Percentiles rank a stretch among this genome's conserved stretches.
phyloP scores from a whole-genome alignment of 441 rosid genomes.

The Adansonia rubrostipa region DNA sequence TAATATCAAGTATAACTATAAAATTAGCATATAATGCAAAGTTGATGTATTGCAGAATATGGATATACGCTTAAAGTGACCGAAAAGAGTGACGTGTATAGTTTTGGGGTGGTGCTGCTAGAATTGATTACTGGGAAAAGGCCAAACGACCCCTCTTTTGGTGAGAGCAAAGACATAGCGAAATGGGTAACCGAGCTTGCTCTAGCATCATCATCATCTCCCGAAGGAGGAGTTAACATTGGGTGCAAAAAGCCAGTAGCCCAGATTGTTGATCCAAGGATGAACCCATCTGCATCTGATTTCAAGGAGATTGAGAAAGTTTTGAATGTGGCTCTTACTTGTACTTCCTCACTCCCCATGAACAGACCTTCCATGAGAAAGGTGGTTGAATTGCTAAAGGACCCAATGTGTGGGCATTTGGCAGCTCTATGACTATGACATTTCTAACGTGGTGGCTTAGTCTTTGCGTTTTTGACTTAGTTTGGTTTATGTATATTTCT shows the following conservation, averaged over 20 bases:
- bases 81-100: conserved; percentile 79
- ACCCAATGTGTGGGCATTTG: not conserved
- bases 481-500: not conserved
- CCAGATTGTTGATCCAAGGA: conserved; percentile 51
- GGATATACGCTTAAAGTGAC: conserved; percentile 62
- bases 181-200: conserved; percentile 48
- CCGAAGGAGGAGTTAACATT: conserved; percentile 10
- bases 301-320: conserved; percentile 59
- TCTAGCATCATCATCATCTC: conserved; percentile 33
- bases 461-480: not conserved
- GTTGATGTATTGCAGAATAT: conserved; percentile 44
- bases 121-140: conserved; percentile 65
- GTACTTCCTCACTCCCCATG: conserved; percentile 54
- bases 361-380: conserved; percentile 71
- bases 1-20: too few species aligned
- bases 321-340: conserved; percentile 56
- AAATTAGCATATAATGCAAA: not conserved
- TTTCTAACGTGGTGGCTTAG: not conserved
- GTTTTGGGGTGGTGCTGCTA: conserved; percentile 60
- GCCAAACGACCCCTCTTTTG: conserved; percentile 59
- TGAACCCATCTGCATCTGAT: conserved; percentile 40
- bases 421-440: not conserved
- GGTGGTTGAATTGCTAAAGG: conserved; percentile 71
- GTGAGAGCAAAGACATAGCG: conserved; percentile 59
- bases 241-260: conserved; percentile 15